Evolutionary conservation across 1,139 yeast species (phyloP), one percentile per base, ranked within the genome.

Genomic region (Protomyces macrosporus): DNA sequence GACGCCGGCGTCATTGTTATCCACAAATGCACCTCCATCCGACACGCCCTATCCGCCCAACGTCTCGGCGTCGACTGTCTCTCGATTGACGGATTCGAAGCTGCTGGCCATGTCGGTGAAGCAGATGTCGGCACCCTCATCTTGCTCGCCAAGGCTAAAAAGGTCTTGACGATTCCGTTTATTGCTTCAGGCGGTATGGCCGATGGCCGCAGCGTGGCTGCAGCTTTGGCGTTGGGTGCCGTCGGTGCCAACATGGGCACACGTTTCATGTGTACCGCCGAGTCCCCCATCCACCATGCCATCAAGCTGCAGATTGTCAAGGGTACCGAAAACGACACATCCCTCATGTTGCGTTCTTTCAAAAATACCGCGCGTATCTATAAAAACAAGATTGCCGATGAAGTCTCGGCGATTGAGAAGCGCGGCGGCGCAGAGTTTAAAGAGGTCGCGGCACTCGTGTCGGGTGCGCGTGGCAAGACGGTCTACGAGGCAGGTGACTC

Each of bases 61-160:
- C 55, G 67, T 33, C 68, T 73, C 23, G 77, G 77, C 7, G 77
- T 73, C 33, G 73, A 72, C 39, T 75, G 75, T 45, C 68, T 75
- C 51, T 70, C 75, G 42, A 75, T 75, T 42, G 77, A 75, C 60
- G 77, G 77, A 6, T 72, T 72, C 60, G 77, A 65, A 34, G 74
- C 77, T 58, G 77, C 77, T 6, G 77, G 77, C 32, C 77, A 75
- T 62, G 77, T 77, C 16, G 77, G 77, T 33, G 77, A 75, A 66
- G 74, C 74, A 66, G 77, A 72, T 53, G 66, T 75, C 36, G 67
- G 74, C 37, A 69, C 72, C 23, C 65, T 75, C 64, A 68, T 75
- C 34, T 69, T 74, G 42, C 70, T 74, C 35, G 71, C 75, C 35
- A 67, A 72, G 50, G 72, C 73, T 14, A 70, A 72, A 7, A 72